Evolutionary conservation across 495 filamentous ascomycete species (phyloP), one percentile per base, ranked within the genome.

Genomic region (Bathelium albidoporum): DNA sequence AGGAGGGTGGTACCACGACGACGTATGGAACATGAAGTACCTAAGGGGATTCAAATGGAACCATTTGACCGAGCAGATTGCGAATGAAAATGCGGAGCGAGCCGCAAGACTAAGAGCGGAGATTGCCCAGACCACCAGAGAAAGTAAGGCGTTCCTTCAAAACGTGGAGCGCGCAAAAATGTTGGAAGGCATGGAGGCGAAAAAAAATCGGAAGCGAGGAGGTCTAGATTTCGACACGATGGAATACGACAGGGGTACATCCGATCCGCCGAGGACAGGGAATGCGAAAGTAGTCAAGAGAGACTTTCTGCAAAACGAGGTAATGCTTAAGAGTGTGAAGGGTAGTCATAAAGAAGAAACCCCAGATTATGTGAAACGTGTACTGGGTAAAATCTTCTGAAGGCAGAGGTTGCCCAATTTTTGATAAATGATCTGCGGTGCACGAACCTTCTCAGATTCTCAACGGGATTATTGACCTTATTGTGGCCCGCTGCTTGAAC

Each of bases 11-110:
- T 98, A 97, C 74, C 83, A 88, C 62, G 94, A 98, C 74, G 95
- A 97, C 72, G 82, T 98, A 58, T 95, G 89, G 89, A 94, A 86
- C 70, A 79, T 88, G 65, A 85, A 82, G 63, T 98, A 97, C 71
- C 78, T 98, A 61, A 83, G 80, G 36, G 90, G 90, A 1, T 94
- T 93, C 71, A 91, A 89, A 70, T 98, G 93, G 91, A 64, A 78
- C 62, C 79, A 85, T 67, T 71, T 87, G 58, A 84, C 80, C 18
- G 82, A 85, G 69, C 86, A 90, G 71, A 87, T 93, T 67, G 80
- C 86, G 58, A 79, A 87, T 49, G 94, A 97, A 77, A 87, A 89
- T 73, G 86, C 87, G 31, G 90, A 91, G 73, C 73, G 91, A n/a
- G 84, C 87, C 62, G 87, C 85, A 63, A 83, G 86, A 69, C 83